A percentile compares a stretch with the other conserved stretches of the same genome.
Conservation (phyloP, 768 basidiomycete genomes). For the Lentinula detonsa region DNA sequence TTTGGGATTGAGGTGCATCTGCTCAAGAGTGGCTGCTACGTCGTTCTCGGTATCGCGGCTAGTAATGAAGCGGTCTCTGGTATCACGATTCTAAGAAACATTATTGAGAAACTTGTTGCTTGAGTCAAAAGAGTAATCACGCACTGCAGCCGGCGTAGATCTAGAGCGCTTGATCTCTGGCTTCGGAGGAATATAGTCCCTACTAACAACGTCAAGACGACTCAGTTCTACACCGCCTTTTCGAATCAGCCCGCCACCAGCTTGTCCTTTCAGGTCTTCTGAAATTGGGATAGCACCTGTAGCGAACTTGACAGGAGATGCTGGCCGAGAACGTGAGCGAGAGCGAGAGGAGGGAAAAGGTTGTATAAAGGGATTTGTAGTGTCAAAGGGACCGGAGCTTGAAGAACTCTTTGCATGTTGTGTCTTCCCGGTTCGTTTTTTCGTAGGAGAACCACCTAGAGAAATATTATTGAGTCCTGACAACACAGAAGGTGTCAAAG, state of each 20-base stretch:
- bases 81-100: constrained; percentile 36
- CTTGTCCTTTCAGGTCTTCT: constrained; percentile 55
- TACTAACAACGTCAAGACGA: constrained; percentile 68
- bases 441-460: constrained; percentile 26
- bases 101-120: constrained; percentile 3
- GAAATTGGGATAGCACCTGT: constrained; percentile 42
- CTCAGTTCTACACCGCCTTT: constrained; percentile 70
- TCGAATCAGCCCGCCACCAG: constrained; percentile 61
- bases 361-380: constrained; percentile 56
- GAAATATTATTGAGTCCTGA: constrained; percentile 35
- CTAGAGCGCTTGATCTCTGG: constrained; percentile 64
- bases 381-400: constrained; percentile 30
- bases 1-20: constrained; percentile 52
- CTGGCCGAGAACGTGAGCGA: constrained; percentile 34
- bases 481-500: constrained; percentile 41
- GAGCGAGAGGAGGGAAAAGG: neutral
- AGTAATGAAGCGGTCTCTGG: constrained; percentile 71
- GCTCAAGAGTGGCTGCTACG: constrained; percentile 60
- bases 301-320: constrained; percentile 62
- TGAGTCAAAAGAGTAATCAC: constrained; percentile 11
- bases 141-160: constrained; percentile 61
- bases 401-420: constrained; percentile 18
- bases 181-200: constrained; percentile 66
- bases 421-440: constrained; percentile 21
- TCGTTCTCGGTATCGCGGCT: constrained; percentile 43